A percentile compares a stretch with the other conserved stretches of the same genome.
These are phyloP conservation scores for Aspergillus carbonarius DNA, from an alignment of 2,329 filamentous ascomycete genomes.

Conservation along the genomic window DNA sequence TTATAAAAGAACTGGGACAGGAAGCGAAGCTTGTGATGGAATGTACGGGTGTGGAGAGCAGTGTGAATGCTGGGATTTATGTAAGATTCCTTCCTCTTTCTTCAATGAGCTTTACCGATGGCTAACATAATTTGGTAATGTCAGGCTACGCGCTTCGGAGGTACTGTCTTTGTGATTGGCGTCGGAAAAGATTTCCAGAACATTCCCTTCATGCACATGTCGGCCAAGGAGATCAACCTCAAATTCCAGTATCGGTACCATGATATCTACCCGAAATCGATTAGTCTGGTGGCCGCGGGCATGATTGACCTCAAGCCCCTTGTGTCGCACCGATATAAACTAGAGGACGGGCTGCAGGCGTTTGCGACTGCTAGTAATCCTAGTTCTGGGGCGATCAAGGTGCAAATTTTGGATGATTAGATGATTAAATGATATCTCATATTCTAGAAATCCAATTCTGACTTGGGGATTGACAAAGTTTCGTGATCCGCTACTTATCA, in stretches of 20 bases:
- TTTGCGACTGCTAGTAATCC: slow-evolving; percentile 40
- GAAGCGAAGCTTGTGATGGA: slow-evolving; percentile 22
- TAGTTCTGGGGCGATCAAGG: slow-evolving; percentile 35
- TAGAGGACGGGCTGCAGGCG: slow-evolving; percentile 39
- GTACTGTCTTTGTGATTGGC: slow-evolving; percentile 20
- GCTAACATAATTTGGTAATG: background rate
- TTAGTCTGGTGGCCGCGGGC: slow-evolving; percentile 31
- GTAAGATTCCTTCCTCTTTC: background rate
- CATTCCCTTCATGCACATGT: slow-evolving; percentile 24
- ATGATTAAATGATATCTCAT: background rate
- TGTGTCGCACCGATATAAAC: slow-evolving; percentile 38
- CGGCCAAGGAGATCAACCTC: slow-evolving; percentile 20
- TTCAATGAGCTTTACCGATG: background rate
- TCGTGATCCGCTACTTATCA: too few relatives aligned
- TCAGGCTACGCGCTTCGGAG: slow-evolving; percentile 21
- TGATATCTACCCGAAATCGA: slow-evolving; percentile 25
- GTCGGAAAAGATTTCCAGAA: slow-evolving; percentile 23
- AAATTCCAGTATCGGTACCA: slow-evolving; percentile 22
- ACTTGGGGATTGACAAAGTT: too few relatives aligned
- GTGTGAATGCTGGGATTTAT: slow-evolving; percentile 22
- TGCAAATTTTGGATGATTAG: slow-evolving; percentile 24
- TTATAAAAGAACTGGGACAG: slow-evolving; percentile 17
- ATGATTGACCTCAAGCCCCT: slow-evolving; percentile 40
- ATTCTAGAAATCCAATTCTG: too few relatives aligned
- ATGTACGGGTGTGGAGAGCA: slow-evolving; percentile 21